These are phyloP conservation scores for Serendipita sp. DNA, from an alignment of 768 basidiomycete genomes.

Conservation along the genomic window DNA sequence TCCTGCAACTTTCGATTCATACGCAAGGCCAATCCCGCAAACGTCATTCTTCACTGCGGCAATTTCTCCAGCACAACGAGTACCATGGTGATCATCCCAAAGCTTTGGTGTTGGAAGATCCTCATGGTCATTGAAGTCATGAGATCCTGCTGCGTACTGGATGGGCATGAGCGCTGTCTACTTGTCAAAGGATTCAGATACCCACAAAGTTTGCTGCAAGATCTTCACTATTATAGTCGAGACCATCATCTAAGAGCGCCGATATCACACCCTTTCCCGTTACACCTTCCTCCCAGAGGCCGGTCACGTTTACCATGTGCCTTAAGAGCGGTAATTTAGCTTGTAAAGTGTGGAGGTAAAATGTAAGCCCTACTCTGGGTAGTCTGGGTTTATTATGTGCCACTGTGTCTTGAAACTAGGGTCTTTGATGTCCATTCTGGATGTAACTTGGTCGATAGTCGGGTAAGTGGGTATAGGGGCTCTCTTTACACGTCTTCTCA, in stretches of 20 bases:
- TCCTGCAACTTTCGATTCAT: conserved; percentile 80
- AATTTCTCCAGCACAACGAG: conserved; percentile 93
- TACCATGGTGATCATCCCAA: conserved; percentile 89
- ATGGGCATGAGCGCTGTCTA: background rate
- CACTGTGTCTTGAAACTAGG: conserved; percentile 77
- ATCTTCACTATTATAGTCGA: conserved; percentile 81
- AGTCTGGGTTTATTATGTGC: conserved; percentile 84
- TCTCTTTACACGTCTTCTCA: conserved; percentile 55
- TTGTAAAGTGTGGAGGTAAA: too few species aligned
- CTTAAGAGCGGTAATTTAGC: background rate
- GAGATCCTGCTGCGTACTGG: conserved; percentile 73
- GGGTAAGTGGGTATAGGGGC: conserved; percentile 20
- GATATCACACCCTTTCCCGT: conserved; percentile 76
- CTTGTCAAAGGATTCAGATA: conserved; percentile 10
- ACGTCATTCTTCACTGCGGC: conserved; percentile 84
- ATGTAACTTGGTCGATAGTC: conserved; percentile 24
- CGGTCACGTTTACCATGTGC: conserved; percentile 83
- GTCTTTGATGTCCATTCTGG: conserved; percentile 54
- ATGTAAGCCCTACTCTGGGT: conserved; percentile 32
- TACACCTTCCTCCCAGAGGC: conserved; percentile 72
- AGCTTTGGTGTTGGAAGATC: conserved; percentile 74
- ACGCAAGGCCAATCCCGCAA: conserved; percentile 90
- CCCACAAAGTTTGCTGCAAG: conserved; percentile 83
- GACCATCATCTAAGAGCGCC: conserved; percentile 86
- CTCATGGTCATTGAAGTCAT: conserved; percentile 92